Evolutionary conservation across 257 asterid genomes (phyloP), one percentile per base, ranked within the genome.

Genomic region (Capsicum baccatum): DNA sequence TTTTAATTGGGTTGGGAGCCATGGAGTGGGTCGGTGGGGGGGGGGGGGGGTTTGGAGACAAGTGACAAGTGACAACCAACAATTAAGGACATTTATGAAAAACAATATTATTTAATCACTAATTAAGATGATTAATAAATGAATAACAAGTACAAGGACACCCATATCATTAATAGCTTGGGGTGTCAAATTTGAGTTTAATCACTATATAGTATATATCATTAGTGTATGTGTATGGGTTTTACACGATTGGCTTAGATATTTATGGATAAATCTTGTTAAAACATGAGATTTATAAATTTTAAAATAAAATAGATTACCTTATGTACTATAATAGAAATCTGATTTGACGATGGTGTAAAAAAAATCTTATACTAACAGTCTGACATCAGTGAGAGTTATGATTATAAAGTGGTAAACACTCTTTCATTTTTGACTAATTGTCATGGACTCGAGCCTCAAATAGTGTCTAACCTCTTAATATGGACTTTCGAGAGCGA

Each of bases 91-190:
- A 47, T 52, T 21, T 6, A 3, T 21, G 62, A 21, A 21, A 21
- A 19, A 74, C 21, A 74, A 3, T 10, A 44, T 47, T 50, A 74
- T 11, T 52, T 26, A 26, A 76, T 54, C 13, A 52, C 9, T 8
- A 76, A 21, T 52, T 26, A 14, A 3, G 81, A 12, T 1, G 62
- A 76, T 76, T 76, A 76, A 47, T 74, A 74, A 74, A 50, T 74
- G 19, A 74, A 19, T 50, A 74, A 19, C 39, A 73, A 73, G 60
- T 21, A 52, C 63, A 52, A 76, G 62, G 21, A 37, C 74, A 0
- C 47, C 6, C 62, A 15, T 54, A 52, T 76, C 63, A 76, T 26
- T 50, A 76, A 21, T 74, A 52, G 52, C 26, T 50, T 21, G 63
- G 47, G 15, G 9, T 1, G 21, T 13, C 21, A 21, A 21, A 44